Base-by-base conservation (phyloP, 345 rosid genomes). In the Salix caprea region DNA sequence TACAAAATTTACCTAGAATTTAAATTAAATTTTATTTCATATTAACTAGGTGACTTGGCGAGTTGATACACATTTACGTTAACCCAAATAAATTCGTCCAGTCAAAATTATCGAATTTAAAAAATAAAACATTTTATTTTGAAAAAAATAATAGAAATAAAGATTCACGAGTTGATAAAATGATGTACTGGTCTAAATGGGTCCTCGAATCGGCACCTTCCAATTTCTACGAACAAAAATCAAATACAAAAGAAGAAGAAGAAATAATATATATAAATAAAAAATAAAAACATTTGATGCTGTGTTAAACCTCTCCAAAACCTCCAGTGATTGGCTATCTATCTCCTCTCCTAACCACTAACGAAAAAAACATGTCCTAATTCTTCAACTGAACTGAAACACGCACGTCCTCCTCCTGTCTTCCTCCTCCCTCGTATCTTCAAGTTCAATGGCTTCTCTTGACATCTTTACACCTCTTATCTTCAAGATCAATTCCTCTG, bases 401-500 rank as follows among this genome's bases (percentile, higher is more conserved):
- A 19, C 15, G 34, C 28, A 34, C 18, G n/a, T 70, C 24, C 19
- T 16, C 64, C 24, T 5, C 28, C 32, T 42, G n/a, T 70, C 24
- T 18, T 16, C 64, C 24, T 5, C 21, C 32, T 44, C 12, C 1
- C 19, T 67, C 23, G 11, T 16, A 34, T 67, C 40, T 23, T 32
- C 28, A n/a, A n/a, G 9, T 7, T 5, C 36, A 54, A 67, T 54
- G 65, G 65, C 72, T 67, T 26, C 69, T 62, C 54, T 13, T 65
- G 83, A 85, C 69, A 67, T 81, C 34, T 79, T 80, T 65, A 40
- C 83, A 4, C 85, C 88, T 37, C 80, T 83, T 74, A 39, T 85
- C 74, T 82, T 79, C 84, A 79, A 82, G 56, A 81, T 83, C 71
- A 46, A 75, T 73, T 75, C 77, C 39, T 44, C 72, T 19, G 52